Conservation (phyloP, 495 filamentous ascomycete genomes). For the Penicillium desertorum region DNA sequence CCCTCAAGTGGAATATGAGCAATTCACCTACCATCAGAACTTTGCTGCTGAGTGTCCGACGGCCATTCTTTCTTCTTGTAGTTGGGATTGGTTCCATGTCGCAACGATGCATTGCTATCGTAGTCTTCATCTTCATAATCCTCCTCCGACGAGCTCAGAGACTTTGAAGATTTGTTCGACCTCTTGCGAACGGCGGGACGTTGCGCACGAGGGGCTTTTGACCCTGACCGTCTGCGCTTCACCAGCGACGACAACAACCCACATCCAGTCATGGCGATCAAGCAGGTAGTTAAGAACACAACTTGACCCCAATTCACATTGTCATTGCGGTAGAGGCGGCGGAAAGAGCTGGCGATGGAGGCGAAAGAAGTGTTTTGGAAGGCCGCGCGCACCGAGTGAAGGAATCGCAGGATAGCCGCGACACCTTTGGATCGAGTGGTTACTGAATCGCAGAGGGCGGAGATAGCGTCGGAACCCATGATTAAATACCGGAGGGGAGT, state of each 20-base stretch:
- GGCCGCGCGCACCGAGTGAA: constrained; percentile 17
- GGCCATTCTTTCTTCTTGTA: constrained; percentile 20
- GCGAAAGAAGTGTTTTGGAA: constrained; percentile 22
- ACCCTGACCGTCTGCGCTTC: constrained; percentile 26
- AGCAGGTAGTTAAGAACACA: constrained; percentile 39
- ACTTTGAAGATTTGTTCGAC: constrained; percentile 32
- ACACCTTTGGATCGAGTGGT: constrained; percentile 19
- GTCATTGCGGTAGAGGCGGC: constrained; percentile 31
- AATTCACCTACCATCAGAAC: constrained; percentile 34
- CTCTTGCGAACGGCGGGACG: constrained; percentile 28
- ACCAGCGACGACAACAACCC: constrained; percentile 39
- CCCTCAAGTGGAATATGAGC: neutral
- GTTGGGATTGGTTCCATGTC: constrained; percentile 28
- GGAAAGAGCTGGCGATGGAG: constrained; percentile 24
- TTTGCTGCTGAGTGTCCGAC: constrained; percentile 29
- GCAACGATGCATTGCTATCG: constrained; percentile 42
- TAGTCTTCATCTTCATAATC: constrained; percentile 48
- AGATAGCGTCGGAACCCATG: constrained; percentile 23
- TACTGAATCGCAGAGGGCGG: constrained; percentile 21
- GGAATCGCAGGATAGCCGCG: constrained; percentile 19
- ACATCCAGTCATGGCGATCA: constrained; percentile 45
- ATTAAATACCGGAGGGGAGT: constrained; percentile 14
- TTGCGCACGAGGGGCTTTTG: constrained; percentile 21
- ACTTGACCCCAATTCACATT: constrained; percentile 33
- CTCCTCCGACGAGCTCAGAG: constrained; percentile 44